Base-by-base conservation (phyloP, 306 rosid genomes). In the Sicyos edulis region DNA sequence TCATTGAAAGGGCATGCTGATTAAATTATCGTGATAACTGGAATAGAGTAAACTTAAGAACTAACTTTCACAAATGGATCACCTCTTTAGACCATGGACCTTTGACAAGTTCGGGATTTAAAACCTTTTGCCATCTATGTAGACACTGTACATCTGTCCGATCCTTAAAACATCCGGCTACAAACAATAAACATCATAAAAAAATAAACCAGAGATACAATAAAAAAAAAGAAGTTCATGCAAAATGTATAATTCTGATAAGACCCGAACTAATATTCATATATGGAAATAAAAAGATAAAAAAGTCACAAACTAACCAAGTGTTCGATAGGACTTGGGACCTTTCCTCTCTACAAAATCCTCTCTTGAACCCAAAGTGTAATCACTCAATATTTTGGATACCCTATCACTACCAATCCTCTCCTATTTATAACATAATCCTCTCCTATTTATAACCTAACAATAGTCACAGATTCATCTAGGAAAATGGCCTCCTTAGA, bases 11-110 rank as follows among this genome's bases (percentile, higher is more conserved):
- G 4, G 19, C 29, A 13, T 8, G 57, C 3, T 14, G 58, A 22
- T 51, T 51, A 69, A 26, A 37, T 26, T 40, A 71, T 54, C 8
- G 42, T 9, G n/a, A 71, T 29, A 17, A 52, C 63, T n/a, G 21
- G 12, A 71, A 71, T 49, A 21, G 51, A 67, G 47, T 13, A 62
- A 63, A 76, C 52, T 47, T 22, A 63, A 21, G 58, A 77, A 68
- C 61, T 34, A 49, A 20, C 57, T 70, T 70, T 69, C 65, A 50
- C 59, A 69, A 16, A 37, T 45, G 59, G 52, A 80, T 80, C 76
- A 95, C 99, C 99, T 91, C 96, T 86, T 91, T 95, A 76, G 97
- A 91, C 99, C 99, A 95, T 71, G 99, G 96, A 79, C 99, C 99
- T 78, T 95, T 95, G 80, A 95, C 84, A 73, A 95, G 96, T 57